Conservation (phyloP, 331 rosid species). For the Phaseolus coccineus region DNA sequence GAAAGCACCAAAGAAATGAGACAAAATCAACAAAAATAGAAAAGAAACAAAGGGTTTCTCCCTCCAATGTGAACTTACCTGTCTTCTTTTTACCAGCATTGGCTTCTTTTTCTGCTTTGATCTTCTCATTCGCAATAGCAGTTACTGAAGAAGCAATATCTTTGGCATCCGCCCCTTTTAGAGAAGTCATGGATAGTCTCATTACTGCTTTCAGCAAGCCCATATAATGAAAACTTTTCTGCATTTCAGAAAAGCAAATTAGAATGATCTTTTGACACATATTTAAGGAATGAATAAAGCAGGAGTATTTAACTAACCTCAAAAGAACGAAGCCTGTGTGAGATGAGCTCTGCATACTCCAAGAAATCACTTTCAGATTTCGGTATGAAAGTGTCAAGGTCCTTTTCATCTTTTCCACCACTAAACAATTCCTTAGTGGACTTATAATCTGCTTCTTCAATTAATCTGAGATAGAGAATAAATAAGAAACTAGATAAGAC, state of each 20-base stretch:
- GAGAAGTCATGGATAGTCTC: slow-evolving; percentile 77
- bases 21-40: not conserved
- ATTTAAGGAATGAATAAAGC: not conserved
- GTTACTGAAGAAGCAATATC: slow-evolving; percentile 87
- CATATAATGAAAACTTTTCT: slow-evolving; percentile 91
- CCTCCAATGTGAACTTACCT: slow-evolving; percentile 50
- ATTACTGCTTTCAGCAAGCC: slow-evolving; percentile 79
- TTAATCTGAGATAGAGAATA: slow-evolving; percentile 56
- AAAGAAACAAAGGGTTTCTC: not conserved
- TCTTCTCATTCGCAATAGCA: slow-evolving; percentile 93
- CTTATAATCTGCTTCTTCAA: slow-evolving; percentile 91
- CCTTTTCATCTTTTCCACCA: slow-evolving; percentile 68
- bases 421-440: slow-evolving; percentile 85
- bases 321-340: slow-evolving; percentile 69
- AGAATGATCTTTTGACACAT: slow-evolving; percentile 28
- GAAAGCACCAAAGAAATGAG: not conserved
- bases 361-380: slow-evolving; percentile 85
- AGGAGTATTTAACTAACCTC: slow-evolving; percentile 60
- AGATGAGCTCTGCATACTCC: slow-evolving; percentile 91
- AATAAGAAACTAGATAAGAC: slow-evolving; percentile 32
- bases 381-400: slow-evolving; percentile 86
- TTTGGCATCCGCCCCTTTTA: slow-evolving; percentile 94
- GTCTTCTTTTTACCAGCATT: slow-evolving; percentile 90
- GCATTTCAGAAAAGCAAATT: slow-evolving; percentile 47
- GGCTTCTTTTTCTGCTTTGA: slow-evolving; percentile 91